Conservation (phyloP, 2,329 filamentous ascomycete genomes). For the Endocalyx cinctus region DNA sequence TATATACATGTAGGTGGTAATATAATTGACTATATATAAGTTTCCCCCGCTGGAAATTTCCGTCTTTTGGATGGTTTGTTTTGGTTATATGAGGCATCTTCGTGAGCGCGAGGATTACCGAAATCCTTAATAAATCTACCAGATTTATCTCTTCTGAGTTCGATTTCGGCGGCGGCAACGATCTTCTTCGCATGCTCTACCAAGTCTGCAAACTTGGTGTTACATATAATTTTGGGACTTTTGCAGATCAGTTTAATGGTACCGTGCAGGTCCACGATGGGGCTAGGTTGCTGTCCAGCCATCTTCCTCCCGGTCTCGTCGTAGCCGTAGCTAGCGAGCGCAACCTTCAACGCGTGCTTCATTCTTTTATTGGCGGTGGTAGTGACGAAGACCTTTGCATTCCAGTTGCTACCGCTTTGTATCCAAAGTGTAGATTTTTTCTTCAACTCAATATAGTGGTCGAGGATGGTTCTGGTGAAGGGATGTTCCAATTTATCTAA, state of each 20-base stretch:
- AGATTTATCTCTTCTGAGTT: slow-evolving; percentile 9
- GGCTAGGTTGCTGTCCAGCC: slow-evolving; percentile 4
- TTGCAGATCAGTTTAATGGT: slow-evolving; percentile 13
- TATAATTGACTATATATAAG: too few relatives aligned
- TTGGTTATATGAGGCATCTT: too few relatives aligned
- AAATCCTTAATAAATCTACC: slow-evolving; percentile 9
- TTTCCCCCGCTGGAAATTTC: too few relatives aligned
- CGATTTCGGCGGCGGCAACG: slow-evolving; percentile 7
- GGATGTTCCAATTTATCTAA: slow-evolving; percentile 23
- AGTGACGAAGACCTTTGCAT: slow-evolving; percentile 11
- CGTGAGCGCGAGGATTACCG: too few relatives aligned
- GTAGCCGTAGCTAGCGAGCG: slow-evolving; percentile 22
- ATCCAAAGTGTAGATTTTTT: too few relatives aligned
- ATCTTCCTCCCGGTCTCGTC: slow-evolving; percentile 19
- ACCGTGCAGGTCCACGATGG: slow-evolving; percentile 17
- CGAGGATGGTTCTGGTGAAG: slow-evolving; percentile 21
- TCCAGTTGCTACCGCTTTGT: too few relatives aligned
- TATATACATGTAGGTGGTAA: too few relatives aligned
- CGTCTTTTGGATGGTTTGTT: too few relatives aligned
- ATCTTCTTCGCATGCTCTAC: slow-evolving; percentile 13
- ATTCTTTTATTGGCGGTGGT: slow-evolving; percentile 14
- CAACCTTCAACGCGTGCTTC: slow-evolving; percentile 19
- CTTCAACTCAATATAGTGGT: slow-evolving; percentile 23
- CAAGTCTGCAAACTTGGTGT: slow-evolving; percentile 17
- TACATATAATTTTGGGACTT: slow-evolving; percentile 16